Conservation (phyloP, 768 basidiomycete genomes). For the Grammothele lineata region DNA sequence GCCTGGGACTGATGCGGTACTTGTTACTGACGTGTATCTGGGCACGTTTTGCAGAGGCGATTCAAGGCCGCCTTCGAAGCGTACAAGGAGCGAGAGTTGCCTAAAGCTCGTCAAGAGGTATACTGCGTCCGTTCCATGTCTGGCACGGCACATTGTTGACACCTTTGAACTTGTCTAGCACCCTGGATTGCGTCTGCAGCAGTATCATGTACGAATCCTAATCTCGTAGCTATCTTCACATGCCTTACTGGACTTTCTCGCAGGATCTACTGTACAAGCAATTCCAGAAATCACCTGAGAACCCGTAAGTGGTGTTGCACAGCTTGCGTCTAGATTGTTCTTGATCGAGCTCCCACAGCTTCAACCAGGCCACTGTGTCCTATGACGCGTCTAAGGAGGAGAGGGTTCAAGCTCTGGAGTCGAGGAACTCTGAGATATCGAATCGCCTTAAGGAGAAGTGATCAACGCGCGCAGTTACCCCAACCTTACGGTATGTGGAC, state of each 20-base stretch:
- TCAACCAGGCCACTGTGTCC: conserved; percentile 74
- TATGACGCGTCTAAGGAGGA: conserved; percentile 91
- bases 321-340: neutral
- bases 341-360: conserved; percentile 41
- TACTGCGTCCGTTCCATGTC: conserved; percentile 17
- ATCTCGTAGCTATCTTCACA: no score
- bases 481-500: no score
- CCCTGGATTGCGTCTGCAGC: conserved; percentile 86
- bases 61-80: conserved; percentile 94
- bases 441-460: conserved; percentile 43
- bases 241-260: neutral
- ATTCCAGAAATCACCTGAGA: conserved; percentile 95
- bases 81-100: conserved; percentile 83
- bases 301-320: conserved; percentile 66
- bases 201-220: conserved; percentile 80
- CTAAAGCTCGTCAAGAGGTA: conserved; percentile 72
- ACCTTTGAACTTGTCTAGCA: conserved; percentile 43
- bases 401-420: conserved; percentile 69
- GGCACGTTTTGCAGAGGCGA: conserved; percentile 55
- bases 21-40: no score
- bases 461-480: no score
- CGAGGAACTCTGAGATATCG: conserved; percentile 60
- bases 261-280: conserved; percentile 87
- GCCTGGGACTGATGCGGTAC: neutral
- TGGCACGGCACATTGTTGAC: no score